phyloP scores from a whole-genome alignment of 495 filamentous ascomycete species.

The Cladorrhinum samala region DNA sequence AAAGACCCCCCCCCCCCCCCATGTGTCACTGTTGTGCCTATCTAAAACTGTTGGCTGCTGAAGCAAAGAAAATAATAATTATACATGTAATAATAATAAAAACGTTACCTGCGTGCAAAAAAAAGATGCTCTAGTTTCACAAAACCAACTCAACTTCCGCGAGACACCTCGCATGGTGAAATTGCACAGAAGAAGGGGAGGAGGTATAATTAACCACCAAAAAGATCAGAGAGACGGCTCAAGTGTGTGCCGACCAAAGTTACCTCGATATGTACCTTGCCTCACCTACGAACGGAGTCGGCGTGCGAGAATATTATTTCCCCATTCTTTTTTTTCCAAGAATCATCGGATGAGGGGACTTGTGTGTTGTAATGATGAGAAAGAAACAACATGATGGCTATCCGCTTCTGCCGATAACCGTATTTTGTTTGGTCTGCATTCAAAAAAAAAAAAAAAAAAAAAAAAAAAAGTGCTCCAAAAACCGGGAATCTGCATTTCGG shows the following conservation, averaged over 20 bases:
- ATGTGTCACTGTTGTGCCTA: too few relatives aligned
- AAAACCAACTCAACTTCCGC: not conserved
- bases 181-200: not conserved
- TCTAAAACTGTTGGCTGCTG: too few relatives aligned
- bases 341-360: not conserved
- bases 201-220: not conserved
- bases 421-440: conserved; percentile 18
- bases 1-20: too few relatives aligned
- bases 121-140: not conserved
- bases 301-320: too few relatives aligned
- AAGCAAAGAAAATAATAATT: too few relatives aligned
- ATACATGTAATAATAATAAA: too few relatives aligned
- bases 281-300: too few relatives aligned
- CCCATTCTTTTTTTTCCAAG: not conserved
- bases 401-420: too few relatives aligned
- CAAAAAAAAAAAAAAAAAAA: too few relatives aligned
- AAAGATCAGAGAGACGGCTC: conserved; percentile 10
- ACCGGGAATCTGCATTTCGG: conserved; percentile 24
- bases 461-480: too few relatives aligned
- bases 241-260: too few relatives aligned
- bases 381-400: conserved; percentile 18
- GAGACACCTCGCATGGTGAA: not conserved
- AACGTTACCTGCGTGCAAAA: not conserved
- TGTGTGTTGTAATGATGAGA: not conserved
- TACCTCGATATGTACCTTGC: too few relatives aligned